These are phyloP conservation scores for Aphanomyces euteiches DNA, from an alignment of 352 stramenopile species.

Conservation along the genomic window DNA sequence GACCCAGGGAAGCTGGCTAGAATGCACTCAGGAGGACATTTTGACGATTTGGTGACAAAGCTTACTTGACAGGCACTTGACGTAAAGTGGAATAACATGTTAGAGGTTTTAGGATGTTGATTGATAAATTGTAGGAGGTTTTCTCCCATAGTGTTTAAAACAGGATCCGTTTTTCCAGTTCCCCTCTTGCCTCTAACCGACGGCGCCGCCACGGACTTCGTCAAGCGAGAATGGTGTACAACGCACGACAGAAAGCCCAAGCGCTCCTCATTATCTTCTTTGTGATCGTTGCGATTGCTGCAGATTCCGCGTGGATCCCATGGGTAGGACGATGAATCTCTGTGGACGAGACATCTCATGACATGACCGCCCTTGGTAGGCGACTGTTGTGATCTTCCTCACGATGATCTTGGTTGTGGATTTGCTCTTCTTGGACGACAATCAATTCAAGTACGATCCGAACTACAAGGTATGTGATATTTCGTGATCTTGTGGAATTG, in stretches of 20 bases:
- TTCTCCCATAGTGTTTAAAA: conserved; percentile 22
- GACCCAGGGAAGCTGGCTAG: no score
- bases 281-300: conserved; percentile 74
- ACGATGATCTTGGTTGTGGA: conserved; percentile 66
- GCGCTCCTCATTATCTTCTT: conserved; percentile 80
- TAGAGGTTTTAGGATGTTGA: not conserved
- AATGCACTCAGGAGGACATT: no score
- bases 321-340: conserved; percentile 41
- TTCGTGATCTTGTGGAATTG: not conserved
- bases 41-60: no score
- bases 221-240: conserved; percentile 67
- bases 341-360: not conserved
- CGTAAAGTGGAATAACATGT: not conserved
- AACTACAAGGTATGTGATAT: conserved; percentile 69
- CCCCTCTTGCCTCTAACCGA: not conserved
- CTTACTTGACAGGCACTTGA: no score
- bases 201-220: no score
- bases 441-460: conserved; percentile 77
- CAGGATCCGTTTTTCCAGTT: conserved; percentile 21
- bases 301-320: conserved; percentile 71
- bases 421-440: conserved; percentile 63
- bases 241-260: conserved; percentile 71
- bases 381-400: conserved; percentile 73
- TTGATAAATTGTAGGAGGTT: not conserved
- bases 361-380: conserved; percentile 34